Evolutionary conservation across 2,329 filamentous ascomycete species (phyloP).

Genomic region (Cladosporium velox): DNA sequence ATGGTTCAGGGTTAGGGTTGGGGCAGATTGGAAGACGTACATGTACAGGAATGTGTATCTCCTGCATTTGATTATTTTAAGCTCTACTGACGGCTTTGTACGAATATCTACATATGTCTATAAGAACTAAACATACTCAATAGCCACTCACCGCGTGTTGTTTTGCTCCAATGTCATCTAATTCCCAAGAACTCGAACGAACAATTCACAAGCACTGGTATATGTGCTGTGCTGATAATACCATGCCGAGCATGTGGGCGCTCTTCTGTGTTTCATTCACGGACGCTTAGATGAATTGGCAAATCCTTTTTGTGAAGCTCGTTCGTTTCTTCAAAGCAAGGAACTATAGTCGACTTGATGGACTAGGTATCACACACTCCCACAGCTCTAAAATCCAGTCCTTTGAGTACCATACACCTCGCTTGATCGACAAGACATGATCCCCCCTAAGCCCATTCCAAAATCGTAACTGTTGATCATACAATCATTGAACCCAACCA

Average conservation of each 20-base stretch:
- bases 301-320: not conserved
- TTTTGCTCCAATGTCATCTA: no score
- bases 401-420: not conserved
- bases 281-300: no score
- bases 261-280: no score
- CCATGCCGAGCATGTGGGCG: no score
- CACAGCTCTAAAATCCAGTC: not conserved
- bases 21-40: not conserved
- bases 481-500: not conserved
- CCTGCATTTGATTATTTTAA: no score
- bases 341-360: not conserved
- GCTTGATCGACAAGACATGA: not conserved
- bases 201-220: no score
- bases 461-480: slow-evolving; percentile 1
- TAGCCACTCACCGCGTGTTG: no score
- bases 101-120: no score
- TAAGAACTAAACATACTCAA: no score
- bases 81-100: no score
- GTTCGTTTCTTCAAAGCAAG: not conserved
- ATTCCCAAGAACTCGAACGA: no score
- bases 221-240: no score
- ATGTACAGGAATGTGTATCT: not conserved
- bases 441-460: not conserved
- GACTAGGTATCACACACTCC: not conserved
- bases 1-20: not conserved